These are phyloP conservation scores for Ilyonectria mors-panacis DNA, from an alignment of 2,329 filamentous ascomycete genomes.

Conservation along the genomic window DNA sequence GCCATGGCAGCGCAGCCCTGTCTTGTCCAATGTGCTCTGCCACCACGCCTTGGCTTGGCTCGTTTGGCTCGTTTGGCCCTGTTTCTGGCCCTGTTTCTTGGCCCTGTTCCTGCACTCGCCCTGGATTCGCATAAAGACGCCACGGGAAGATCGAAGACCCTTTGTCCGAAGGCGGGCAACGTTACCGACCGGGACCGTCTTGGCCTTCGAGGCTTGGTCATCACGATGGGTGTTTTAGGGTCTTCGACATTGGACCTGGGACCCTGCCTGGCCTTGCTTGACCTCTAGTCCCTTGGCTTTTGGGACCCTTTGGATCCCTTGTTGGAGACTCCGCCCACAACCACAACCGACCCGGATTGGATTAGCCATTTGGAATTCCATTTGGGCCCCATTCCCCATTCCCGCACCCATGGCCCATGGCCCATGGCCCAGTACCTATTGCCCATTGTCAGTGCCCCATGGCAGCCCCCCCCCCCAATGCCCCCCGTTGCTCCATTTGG, in stretches of 20 bases:
- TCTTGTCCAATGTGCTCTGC: background rate
- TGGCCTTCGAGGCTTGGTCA: constrained; percentile 6
- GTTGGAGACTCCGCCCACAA: background rate
- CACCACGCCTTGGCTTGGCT: background rate
- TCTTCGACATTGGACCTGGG: background rate
- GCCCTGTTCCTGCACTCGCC: background rate
- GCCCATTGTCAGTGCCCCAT: constrained; percentile 2
- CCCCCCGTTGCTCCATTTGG: constrained; percentile 4
- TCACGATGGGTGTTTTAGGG: constrained; percentile 1
- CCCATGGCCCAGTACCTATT: background rate
- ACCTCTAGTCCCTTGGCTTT: background rate
- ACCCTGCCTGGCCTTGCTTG: background rate
- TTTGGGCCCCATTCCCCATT: background rate
- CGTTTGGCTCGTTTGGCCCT: background rate
- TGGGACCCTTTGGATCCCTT: background rate
- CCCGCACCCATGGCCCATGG: background rate
- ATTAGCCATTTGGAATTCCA: constrained; percentile 1
- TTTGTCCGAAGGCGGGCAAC: constrained; percentile 6
- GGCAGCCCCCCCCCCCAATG: background rate
- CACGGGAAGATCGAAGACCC: background rate
- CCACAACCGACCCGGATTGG: background rate
- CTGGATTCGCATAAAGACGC: constrained; percentile 6
- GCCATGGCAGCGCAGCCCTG: background rate
- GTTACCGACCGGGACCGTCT: constrained; percentile 1
- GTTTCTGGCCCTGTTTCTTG: constrained; percentile 4